These are phyloP conservation scores for Acarospora socialis DNA, from an alignment of 2,329 filamentous ascomycete species.

Conservation along the genomic window DNA sequence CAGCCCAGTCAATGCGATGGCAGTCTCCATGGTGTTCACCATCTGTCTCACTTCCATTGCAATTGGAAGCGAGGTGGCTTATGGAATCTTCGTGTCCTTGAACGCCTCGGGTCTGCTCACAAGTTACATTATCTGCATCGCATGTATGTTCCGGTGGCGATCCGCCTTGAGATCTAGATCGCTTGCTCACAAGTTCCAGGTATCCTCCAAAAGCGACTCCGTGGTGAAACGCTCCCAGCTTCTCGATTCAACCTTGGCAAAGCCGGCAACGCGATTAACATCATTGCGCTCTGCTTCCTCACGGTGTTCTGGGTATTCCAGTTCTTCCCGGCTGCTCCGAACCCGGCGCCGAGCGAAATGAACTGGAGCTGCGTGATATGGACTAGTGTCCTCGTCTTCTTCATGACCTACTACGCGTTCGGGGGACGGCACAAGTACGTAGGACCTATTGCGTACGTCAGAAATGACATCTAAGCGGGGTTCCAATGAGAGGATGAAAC, in stretches of 20 bases:
- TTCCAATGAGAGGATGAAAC: conserved; percentile 1
- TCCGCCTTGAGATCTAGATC: background rate
- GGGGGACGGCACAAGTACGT: conserved; percentile 7
- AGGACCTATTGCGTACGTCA: conserved; percentile 9
- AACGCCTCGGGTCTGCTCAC: conserved; percentile 30
- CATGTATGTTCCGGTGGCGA: conserved; percentile 17
- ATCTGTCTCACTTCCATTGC: conserved; percentile 34
- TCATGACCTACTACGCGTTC: conserved; percentile 8
- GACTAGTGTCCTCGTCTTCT: conserved; percentile 8
- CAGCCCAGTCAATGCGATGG: conserved; percentile 30
- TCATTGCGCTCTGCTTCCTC: conserved; percentile 7
- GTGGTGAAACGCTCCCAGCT: too few relatives aligned
- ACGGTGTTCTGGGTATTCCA: conserved; percentile 7
- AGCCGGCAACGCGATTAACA: conserved; percentile 10
- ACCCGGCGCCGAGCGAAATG: too few relatives aligned
- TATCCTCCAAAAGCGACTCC: too few relatives aligned
- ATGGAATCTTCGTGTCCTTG: conserved; percentile 39
- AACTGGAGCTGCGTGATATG: conserved; percentile 12
- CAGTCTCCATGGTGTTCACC: conserved; percentile 20
- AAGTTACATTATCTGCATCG: conserved; percentile 36
- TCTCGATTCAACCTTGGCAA: conserved; percentile 11
- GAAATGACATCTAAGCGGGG: conserved; percentile 4
- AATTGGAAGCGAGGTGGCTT: conserved; percentile 35
- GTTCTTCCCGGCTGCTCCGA: too few relatives aligned
- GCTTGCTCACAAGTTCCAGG: conserved; percentile 7